Percentiles rank a stretch among this genome's conserved stretches.
These are phyloP conservation scores for Prunus kanzakura DNA, from an alignment of 306 rosid genomes.

Conservation along the genomic window DNA sequence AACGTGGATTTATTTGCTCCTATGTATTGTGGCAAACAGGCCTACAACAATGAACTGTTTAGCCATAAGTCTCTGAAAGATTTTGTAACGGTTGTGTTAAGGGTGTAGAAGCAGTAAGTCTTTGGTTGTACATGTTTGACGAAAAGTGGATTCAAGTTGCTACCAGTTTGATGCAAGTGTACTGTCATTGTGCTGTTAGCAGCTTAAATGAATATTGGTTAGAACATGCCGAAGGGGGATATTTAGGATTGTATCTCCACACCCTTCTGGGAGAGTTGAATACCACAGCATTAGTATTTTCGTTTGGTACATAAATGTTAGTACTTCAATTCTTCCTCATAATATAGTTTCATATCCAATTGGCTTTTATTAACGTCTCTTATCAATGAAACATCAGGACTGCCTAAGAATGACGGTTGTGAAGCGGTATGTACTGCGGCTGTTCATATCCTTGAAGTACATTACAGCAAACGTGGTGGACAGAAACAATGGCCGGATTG, in stretches of 20 bases:
- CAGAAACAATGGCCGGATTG: conserved; percentile 75
- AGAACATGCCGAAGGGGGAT: background rate
- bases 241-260: background rate
- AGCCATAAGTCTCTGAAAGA: background rate
- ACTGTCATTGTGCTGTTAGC: background rate
- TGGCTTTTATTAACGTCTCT: background rate
- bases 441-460: conserved; percentile 86
- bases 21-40: background rate
- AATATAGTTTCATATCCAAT: conserved; percentile 7
- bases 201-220: background rate
- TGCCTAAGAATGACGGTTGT: conserved; percentile 51
- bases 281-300: background rate
- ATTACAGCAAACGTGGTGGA: conserved; percentile 84
- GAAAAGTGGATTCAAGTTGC: background rate
- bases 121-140: background rate
- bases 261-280: background rate
- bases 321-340: background rate
- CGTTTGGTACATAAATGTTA: background rate
- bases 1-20: background rate
- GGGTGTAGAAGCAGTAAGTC: background rate
- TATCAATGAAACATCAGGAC: conserved; percentile 13
- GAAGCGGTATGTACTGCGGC: conserved; percentile 76
- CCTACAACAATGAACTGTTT: background rate
- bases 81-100: background rate
- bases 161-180: background rate